phyloP scores from a whole-genome alignment of 768 basidiomycete genomes.

The Auricularia sp. region DNA sequence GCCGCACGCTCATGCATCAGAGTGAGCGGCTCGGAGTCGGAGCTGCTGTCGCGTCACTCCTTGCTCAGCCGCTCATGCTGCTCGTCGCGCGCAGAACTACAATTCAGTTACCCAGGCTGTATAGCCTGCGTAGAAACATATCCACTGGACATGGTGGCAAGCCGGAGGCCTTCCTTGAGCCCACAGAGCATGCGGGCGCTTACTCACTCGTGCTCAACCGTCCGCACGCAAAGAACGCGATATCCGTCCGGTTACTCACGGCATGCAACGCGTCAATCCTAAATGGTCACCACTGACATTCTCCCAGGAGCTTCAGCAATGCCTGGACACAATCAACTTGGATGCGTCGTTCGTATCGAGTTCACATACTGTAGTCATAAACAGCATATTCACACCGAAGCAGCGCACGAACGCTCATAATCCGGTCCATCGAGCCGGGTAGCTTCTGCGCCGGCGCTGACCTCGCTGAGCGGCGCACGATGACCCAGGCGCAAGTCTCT shows the following conservation, averaged over 20 bases:
- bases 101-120: too few species aligned
- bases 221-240: conserved; percentile 79
- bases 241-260: conserved; percentile 62
- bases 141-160: neutral
- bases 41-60: too few species aligned
- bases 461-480: conserved; percentile 72
- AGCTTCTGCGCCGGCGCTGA: conserved; percentile 92
- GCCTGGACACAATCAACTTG: conserved; percentile 54
- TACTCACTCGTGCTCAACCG: conserved; percentile 70
- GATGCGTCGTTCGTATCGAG: conserved; percentile 45
- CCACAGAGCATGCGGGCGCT: conserved; percentile 41
- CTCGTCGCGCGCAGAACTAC: too few species aligned
- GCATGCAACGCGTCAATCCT: conserved; percentile 26
- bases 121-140: too few species aligned
- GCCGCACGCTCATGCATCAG: too few species aligned
- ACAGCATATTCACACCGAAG: neutral
- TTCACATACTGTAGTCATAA: neutral
- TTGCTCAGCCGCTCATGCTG: too few species aligned
- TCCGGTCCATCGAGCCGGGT: conserved; percentile 68
- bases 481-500: conserved; percentile 64
- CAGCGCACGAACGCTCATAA: conserved; percentile 69
- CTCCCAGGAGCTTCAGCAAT: conserved; percentile 57
- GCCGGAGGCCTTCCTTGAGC: conserved; percentile 14
- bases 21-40: too few species aligned
- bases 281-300: conserved; percentile 6